Evolutionary conservation across 2,329 filamentous ascomycete species (phyloP), one percentile per base, ranked within the genome.

Genomic region (Cordyceps militaris): DNA sequence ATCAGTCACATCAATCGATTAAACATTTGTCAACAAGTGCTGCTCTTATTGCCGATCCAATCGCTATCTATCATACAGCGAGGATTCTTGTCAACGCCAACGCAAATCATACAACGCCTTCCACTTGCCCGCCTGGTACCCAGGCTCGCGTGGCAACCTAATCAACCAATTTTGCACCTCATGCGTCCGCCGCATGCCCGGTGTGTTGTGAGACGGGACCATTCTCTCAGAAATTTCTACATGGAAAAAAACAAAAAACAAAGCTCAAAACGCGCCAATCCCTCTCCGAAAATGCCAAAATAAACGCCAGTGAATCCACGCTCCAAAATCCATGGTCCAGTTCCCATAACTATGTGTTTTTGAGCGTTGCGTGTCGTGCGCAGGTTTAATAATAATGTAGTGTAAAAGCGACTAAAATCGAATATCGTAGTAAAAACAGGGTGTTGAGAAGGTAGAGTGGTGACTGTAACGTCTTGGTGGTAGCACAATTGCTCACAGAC

Each of bases 371-470:
- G 44, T 47, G 49, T 60, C 51, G 59, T 59, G 60, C 58, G 62
- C 51, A 52, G 34, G 13, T 58, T 53, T 52, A 53, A 53, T 48
- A 58, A 58, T 58, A 53, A 58, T 58, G 56, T 58, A 53, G 51
- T 53, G 49, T 53, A 48, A 53, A 47, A 48, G 61, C 61, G 61
- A 68, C 62, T 67, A 67, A 68, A 68, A 68, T 60, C 59, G 59
- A 57, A 62, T 68, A 68, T 63, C 59, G 63, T 66, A 48, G 58
- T 63, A 65, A 68, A 64, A 67, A 68, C 58, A 65, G 58, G 64
- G 61, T 56, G 54, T 34, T 14, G 56, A 60, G 64, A 48, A 55
- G 59, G n/a, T 58, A 51, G 47, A 46, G 36, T 48, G 58, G 28
- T 57, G 34, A 48, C 42, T 38, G 46, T 48, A n/a, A 21, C 19